Evolutionary conservation across 208 protist genomes (phyloP).

Genomic region (Willaertia magna): DNA sequence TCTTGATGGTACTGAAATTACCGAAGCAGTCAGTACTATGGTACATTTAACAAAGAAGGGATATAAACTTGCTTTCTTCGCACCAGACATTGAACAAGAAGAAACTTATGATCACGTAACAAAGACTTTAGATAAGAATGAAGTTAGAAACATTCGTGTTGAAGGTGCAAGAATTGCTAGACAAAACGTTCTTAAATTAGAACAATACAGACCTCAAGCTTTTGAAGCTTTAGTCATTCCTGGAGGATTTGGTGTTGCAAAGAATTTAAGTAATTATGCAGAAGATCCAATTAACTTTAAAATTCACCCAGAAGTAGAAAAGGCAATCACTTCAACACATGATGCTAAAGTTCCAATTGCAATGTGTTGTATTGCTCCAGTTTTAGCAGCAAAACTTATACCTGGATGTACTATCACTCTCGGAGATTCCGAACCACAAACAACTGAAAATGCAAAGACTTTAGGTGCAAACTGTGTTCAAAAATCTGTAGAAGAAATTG

Average conservation of each 20-base stretch:
- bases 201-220: not conserved
- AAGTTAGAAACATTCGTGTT: conserved; percentile 8
- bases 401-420: conserved; percentile 3
- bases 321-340: conserved; percentile 6
- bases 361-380: conserved; percentile 15
- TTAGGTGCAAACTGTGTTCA: not conserved
- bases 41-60: not conserved
- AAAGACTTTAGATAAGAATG: conserved; percentile 1
- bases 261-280: conserved; percentile 20
- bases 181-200: not conserved
- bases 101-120: conserved; percentile 12
- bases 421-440: not conserved
- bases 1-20: conserved; percentile 9
- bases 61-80: not conserved
- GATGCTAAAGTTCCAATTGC: conserved; percentile 14
- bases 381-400: conserved; percentile 17
- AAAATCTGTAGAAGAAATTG: not conserved
- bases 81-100: not conserved
- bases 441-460: not conserved
- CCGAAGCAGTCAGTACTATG: not conserved
- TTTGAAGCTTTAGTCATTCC: conserved; percentile 12
- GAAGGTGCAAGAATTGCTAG: conserved; percentile 18
- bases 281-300: conserved; percentile 4
- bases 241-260: conserved; percentile 22
- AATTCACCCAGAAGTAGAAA: conserved; percentile 12